Evolutionary conservation across 768 basidiomycete species (phyloP).

Genomic region (Daedaleopsis sinensis): DNA sequence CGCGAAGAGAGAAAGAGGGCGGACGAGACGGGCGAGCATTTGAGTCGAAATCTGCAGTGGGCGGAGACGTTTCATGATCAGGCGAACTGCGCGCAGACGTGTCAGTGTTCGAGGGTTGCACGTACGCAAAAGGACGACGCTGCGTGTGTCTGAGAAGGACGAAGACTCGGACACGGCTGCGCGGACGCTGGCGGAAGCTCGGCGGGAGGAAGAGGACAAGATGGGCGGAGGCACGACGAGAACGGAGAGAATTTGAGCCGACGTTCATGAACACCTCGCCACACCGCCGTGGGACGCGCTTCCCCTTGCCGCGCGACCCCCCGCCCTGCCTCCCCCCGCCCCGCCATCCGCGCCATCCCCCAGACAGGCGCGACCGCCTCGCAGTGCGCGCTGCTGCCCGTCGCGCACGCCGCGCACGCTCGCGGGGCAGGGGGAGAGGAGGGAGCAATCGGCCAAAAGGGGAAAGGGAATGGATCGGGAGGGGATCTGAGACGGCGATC

Average conservation of each 20-base stretch:
- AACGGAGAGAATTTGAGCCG: neutral
- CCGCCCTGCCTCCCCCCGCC: too few relatives aligned
- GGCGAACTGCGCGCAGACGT: neutral
- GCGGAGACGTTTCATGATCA: conserved; percentile 2
- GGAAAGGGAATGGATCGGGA: neutral
- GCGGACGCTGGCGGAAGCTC: neutral
- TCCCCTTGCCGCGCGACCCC: too few relatives aligned
- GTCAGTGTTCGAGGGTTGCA: neutral
- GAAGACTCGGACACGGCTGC: neutral
- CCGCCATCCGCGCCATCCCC: too few relatives aligned
- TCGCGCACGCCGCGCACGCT: neutral
- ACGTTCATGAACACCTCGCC: neutral
- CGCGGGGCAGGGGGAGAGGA: neutral
- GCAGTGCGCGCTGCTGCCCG: too few relatives aligned
- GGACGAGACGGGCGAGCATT: conserved; percentile 8
- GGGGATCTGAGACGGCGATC: conserved; percentile 8
- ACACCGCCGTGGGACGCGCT: neutral
- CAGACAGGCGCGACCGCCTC: too few relatives aligned
- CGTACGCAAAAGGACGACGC: neutral
- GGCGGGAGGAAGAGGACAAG: neutral
- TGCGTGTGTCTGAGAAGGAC: neutral
- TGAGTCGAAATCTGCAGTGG: neutral
- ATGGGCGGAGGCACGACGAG: neutral
- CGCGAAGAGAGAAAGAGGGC: conserved; percentile 5
- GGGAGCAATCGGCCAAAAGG: neutral